These are phyloP conservation scores for Singerocomus inundabilis DNA, from an alignment of 1,284 basidiomycete species.

Conservation along the genomic window DNA sequence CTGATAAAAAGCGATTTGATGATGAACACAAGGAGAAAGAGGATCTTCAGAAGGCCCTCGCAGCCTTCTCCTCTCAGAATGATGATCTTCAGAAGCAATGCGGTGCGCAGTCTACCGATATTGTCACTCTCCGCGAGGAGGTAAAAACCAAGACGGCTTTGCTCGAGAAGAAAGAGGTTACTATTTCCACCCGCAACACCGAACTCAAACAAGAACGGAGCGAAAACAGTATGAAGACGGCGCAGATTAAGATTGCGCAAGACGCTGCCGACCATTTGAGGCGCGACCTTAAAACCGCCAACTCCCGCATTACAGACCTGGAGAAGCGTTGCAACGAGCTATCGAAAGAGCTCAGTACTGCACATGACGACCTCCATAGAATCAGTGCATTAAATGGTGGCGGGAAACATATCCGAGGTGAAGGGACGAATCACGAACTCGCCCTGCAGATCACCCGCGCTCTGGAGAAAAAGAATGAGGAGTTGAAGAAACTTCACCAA, in stretches of 20 bases:
- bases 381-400: not conserved
- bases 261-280: conserved; percentile 5
- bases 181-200: not conserved
- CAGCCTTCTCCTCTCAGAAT: not conserved
- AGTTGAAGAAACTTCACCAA: not conserved
- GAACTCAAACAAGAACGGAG: not conserved
- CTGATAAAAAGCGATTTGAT: not conserved
- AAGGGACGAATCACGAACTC: not conserved
- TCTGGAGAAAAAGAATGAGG: conserved; percentile 6
- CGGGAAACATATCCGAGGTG: not conserved
- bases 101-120: not conserved
- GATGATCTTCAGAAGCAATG: conserved; percentile 1
- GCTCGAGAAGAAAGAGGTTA: conserved; percentile 2
- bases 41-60: not conserved
- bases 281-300: not conserved
- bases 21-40: not conserved
- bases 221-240: not conserved
- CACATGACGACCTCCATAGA: conserved; percentile 1
- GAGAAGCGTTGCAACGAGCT: not conserved
- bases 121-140: not conserved
- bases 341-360: not conserved
- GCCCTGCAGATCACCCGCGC: not conserved
- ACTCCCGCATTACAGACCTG: not conserved
- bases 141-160: not conserved
- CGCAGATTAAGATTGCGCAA: not conserved